phyloP scores from a whole-genome alignment of 495 filamentous ascomycete genomes.

The Aspergillus cavernicola region DNA sequence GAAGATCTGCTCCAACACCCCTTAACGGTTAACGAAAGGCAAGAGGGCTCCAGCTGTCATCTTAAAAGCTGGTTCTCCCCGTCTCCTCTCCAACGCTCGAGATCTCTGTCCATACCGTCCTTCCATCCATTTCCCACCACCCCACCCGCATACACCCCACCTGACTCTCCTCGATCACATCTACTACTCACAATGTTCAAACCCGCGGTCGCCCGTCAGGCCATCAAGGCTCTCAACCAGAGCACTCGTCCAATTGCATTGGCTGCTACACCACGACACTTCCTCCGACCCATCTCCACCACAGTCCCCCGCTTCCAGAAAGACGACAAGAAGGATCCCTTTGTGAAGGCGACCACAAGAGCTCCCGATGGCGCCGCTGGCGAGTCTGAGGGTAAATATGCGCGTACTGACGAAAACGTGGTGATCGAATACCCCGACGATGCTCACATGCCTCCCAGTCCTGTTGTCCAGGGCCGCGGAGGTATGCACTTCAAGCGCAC shows the following conservation, averaged over 20 bases:
- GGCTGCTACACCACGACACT: conserved; percentile 11
- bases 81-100: neutral
- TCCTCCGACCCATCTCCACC: conserved; percentile 28
- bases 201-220: conserved; percentile 28
- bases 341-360: conserved; percentile 28
- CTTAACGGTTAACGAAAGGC: conserved; percentile 7
- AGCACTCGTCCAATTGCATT: conserved; percentile 23
- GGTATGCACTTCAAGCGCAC: conserved; percentile 69
- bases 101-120: conserved; percentile 9
- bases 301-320: conserved; percentile 28
- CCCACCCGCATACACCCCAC: neutral
- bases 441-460: conserved; percentile 58
- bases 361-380: conserved; percentile 31
- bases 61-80: neutral
- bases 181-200: conserved; percentile 27
- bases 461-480: conserved; percentile 67
- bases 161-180: neutral
- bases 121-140: neutral
- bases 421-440: conserved; percentile 74
- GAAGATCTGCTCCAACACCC: neutral
- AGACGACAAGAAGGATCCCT: conserved; percentile 28
- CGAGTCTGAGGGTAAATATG: conserved; percentile 50
- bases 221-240: conserved; percentile 24
- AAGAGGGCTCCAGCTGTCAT: neutral
- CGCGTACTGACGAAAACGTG: conserved; percentile 74